phyloP scores from a whole-genome alignment of 345 rosid species.

The Nasturtium officinale region DNA sequence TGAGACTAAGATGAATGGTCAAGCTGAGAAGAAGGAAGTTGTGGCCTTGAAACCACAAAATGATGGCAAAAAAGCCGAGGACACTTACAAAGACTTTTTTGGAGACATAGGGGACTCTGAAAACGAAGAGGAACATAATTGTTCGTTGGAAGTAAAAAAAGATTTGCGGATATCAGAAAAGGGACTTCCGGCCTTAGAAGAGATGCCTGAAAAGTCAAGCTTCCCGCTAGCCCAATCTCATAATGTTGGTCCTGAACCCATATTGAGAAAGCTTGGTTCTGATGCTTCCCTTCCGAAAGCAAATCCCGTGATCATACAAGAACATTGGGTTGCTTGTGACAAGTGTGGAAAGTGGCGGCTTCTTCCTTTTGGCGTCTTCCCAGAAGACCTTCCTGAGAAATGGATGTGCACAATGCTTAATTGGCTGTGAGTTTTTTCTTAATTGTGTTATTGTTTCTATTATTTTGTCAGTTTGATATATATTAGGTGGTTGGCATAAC shows the following conservation, averaged over 20 bases:
- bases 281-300: constrained; percentile 51
- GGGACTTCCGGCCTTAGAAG: constrained; percentile 40
- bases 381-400: constrained; percentile 76
- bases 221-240: constrained; percentile 44
- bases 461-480: constrained; percentile 7
- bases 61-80: constrained; percentile 54
- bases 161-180: constrained; percentile 49
- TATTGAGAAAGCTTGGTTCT: constrained; percentile 44
- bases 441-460: constrained; percentile 6
- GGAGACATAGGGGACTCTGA: constrained; percentile 71
- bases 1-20: constrained; percentile 55
- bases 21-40: constrained; percentile 50
- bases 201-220: constrained; percentile 50
- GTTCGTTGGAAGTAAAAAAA: constrained; percentile 51
- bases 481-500: constrained; percentile 24
- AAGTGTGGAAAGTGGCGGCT: constrained; percentile 92
- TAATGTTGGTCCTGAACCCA: constrained; percentile 43
- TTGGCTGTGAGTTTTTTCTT: constrained; percentile 87
- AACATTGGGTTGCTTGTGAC: constrained; percentile 91
- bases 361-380: constrained; percentile 72
- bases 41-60: constrained; percentile 52
- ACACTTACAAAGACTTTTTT: constrained; percentile 68
- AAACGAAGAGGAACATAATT: constrained; percentile 57
- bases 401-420: constrained; percentile 94
- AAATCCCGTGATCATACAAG: constrained; percentile 59